phyloP scores from a whole-genome alignment of 352 stramenopile species.

The Blastocystis sp. region DNA sequence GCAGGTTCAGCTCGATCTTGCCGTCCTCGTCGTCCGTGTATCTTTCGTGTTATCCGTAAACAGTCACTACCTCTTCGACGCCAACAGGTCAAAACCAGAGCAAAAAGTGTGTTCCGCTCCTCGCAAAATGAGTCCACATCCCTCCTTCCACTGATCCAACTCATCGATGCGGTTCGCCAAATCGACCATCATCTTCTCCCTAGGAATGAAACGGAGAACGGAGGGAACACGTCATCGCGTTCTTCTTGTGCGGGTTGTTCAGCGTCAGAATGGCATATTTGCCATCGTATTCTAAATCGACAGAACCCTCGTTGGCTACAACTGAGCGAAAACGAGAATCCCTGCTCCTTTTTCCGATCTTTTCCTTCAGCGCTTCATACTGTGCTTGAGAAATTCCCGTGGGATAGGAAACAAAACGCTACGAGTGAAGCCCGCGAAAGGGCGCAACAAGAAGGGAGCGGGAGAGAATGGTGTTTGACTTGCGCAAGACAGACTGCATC shows the following conservation, averaged over 20 bases:
- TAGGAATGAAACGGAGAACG: background rate
- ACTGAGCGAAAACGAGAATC: background rate
- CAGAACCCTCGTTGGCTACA: conserved; percentile 67
- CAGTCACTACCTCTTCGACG: conserved; percentile 5
- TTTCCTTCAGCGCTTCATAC: conserved; percentile 32
- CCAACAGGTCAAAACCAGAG: conserved; percentile 41
- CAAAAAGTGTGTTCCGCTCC: conserved; percentile 57
- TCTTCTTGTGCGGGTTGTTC: conserved; percentile 58
- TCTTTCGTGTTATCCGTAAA: background rate
- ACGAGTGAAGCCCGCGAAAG: background rate
- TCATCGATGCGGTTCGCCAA: conserved; percentile 23
- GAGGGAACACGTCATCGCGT: conserved; percentile 40
- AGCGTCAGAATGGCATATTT: conserved; percentile 56
- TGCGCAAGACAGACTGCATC: background rate
- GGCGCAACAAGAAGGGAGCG: background rate
- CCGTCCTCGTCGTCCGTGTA: background rate
- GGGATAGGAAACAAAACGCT: background rate
- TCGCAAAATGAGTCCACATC: conserved; percentile 21
- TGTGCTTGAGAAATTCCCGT: conserved; percentile 49
- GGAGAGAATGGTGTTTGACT: background rate
- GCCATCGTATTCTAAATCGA: conserved; percentile 50
- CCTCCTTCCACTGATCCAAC: conserved; percentile 41
- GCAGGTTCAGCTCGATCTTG: conserved; percentile 54
- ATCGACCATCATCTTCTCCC: conserved; percentile 67
- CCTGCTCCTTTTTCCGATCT: conserved; percentile 2